phyloP scores from a whole-genome alignment of 768 basidiomycete species.

The Russula sp. region DNA sequence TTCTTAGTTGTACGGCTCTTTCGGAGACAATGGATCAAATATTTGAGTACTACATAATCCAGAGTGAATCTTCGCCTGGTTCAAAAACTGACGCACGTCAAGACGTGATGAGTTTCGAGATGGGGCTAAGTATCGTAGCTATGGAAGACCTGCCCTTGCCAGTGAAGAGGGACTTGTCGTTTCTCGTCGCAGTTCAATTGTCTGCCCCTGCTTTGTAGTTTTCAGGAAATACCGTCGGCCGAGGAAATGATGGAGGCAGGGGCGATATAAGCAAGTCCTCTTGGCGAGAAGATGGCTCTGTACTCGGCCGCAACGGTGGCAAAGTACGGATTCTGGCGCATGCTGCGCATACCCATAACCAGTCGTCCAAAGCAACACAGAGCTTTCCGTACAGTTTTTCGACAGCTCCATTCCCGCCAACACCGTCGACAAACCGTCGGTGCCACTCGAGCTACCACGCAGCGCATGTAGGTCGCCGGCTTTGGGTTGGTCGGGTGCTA shows the following conservation, averaged over 20 bases:
- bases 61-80: background rate
- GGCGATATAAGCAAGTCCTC: background rate
- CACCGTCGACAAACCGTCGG: background rate
- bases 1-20: background rate
- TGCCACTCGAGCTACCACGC: too few relatives aligned
- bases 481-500: background rate
- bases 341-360: background rate
- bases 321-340: background rate
- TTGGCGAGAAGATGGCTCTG: too few relatives aligned
- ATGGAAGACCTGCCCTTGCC: background rate
- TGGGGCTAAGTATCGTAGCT: background rate
- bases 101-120: background rate
- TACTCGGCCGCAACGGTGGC: too few relatives aligned
- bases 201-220: background rate
- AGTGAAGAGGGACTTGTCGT: background rate
- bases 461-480: too few relatives aligned
- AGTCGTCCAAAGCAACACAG: background rate
- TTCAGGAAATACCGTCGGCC: background rate
- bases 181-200: background rate
- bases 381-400: background rate
- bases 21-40: conserved; percentile 8
- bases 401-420: background rate
- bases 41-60: conserved; percentile 1
- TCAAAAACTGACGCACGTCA: conserved; percentile 3
- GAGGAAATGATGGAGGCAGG: background rate